Base-by-base conservation (phyloP, 805 yeast genomes). In the Metschnikowia borealis region DNA sequence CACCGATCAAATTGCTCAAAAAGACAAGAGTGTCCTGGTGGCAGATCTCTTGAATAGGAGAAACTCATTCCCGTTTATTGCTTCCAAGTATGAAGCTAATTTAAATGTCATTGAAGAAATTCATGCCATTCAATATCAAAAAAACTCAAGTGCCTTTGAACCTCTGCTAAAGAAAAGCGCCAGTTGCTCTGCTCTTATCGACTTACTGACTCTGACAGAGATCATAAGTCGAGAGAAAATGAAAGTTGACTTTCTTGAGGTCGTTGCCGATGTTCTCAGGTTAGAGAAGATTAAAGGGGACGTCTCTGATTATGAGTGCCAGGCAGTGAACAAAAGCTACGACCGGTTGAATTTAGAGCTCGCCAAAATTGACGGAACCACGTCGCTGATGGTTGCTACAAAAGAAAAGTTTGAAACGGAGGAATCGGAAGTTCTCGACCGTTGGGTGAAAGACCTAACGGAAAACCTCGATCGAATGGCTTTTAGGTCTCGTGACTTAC, bases 401-500 rank as follows among this genome's bases (percentile, higher is more conserved):
- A 48, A 55, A 13, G 64, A 56, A 32, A 51, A 65, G 5, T 51
- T 67, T 18, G 68, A 65, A 32, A 68, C 62, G 26, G 73, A 70
- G 31, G 61, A 69, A 32, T 54, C 63, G 4, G 58, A 58, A 6
- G 59, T 61, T 33, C 60, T 73, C 31, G 60, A 66, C 32, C 57
- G 56, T 48, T 65, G 66, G 43, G 59, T 71, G 48, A 56, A 58
- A 10, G 68, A 64, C 38, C 59, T 73, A 38, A 61, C 65, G 2
- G 63, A 68, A 3, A 66, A 68, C 7, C 65, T 73, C 8, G 77
- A 73, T 52, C 54, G 75, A 44, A 61, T 73, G 51, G 56, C 67
- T 2, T 73, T 73, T 51, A 74, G 74, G 47, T 66, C 75, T 3
- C 60, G 76, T 47, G 69, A 71, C n/a, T 69, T 73, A 4, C 60